phyloP scores from a whole-genome alignment of 768 basidiomycete species.

The Collybiopsis confluens region DNA sequence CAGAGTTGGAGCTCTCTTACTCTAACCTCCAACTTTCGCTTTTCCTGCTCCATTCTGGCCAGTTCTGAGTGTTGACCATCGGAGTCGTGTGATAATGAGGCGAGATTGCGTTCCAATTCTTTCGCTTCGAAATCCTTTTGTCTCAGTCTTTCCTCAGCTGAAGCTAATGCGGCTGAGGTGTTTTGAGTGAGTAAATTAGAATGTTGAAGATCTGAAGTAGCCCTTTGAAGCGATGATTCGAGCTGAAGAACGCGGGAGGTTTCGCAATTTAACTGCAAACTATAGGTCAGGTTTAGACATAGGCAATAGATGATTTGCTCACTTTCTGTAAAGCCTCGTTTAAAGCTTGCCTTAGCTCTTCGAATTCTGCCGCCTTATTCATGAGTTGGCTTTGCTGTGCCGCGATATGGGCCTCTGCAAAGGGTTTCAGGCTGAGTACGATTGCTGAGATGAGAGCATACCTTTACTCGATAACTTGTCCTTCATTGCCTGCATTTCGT shows the following conservation, averaged over 20 bases:
- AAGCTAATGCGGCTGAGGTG: slow-evolving; percentile 39
- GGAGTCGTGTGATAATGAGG: slow-evolving; percentile 50
- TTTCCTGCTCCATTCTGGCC: slow-evolving; percentile 54
- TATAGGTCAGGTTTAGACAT: slow-evolving; percentile 1
- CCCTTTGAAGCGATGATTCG: slow-evolving; percentile 45
- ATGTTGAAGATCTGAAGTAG: slow-evolving; percentile 52
- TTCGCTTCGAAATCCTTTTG: slow-evolving; percentile 43
- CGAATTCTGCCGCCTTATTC: slow-evolving; percentile 36
- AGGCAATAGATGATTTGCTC: slow-evolving; percentile 9
- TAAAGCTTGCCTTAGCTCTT: slow-evolving; percentile 36
- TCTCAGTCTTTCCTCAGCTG: slow-evolving; percentile 48
- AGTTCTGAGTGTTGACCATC: slow-evolving; percentile 38
- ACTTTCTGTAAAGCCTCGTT: slow-evolving; percentile 48
- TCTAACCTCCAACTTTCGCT: slow-evolving; percentile 48
- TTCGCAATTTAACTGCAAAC: slow-evolving; percentile 50
- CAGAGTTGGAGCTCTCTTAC: slow-evolving; percentile 54
- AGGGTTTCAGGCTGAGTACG: slow-evolving; percentile 11
- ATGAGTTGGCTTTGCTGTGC: slow-evolving; percentile 40
- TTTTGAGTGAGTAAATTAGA: slow-evolving; percentile 53
- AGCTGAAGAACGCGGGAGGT: slow-evolving; percentile 51
- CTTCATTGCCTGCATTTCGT: slow-evolving; percentile 41
- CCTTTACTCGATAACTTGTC: slow-evolving; percentile 51
- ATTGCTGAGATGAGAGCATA: slow-evolving; percentile 13
- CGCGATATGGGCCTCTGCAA: slow-evolving; percentile 43
- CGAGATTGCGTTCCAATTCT: slow-evolving; percentile 55